phyloP scores from a whole-genome alignment of 2,329 filamentous ascomycete species.

The Colletotrichum musae region DNA sequence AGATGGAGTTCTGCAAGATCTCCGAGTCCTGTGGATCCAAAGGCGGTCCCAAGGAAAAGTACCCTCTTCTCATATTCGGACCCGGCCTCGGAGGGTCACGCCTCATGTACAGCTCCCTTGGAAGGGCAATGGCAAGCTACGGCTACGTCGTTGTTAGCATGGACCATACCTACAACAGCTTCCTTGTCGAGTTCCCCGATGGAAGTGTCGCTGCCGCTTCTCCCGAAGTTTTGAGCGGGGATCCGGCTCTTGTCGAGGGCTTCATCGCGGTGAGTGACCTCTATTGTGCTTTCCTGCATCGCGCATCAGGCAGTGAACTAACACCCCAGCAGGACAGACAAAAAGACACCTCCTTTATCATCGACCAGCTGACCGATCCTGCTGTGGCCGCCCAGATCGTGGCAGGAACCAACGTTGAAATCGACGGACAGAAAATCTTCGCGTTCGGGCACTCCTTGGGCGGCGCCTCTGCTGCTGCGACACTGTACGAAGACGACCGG shows the following conservation, averaged over 20 bases:
- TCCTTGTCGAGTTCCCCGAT: conserved; percentile 61
- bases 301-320: not conserved
- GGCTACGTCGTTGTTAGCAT: conserved; percentile 62
- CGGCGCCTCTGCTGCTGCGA: conserved; percentile 53
- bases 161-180: conserved; percentile 63
- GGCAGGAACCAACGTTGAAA: not conserved
- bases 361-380: conserved; percentile 48
- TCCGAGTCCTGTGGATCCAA: not conserved
- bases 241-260: not conserved
- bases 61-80: conserved; percentile 56
- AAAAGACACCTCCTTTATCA: conserved; percentile 54
- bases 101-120: conserved; percentile 58
- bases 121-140: conserved; percentile 60
- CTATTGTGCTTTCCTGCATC: no score
- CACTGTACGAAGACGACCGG: conserved; percentile 48
- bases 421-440: conserved; percentile 44
- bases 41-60: not conserved
- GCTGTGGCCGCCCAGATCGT: not conserved
- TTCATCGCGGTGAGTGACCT: no score
- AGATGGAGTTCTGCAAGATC: conserved; percentile 42
- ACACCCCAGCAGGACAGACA: conserved; percentile 48
- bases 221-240: not conserved
- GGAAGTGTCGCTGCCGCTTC: conserved; percentile 49
- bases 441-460: conserved; percentile 58
- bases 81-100: conserved; percentile 60